A percentile compares a stretch with the other conserved stretches of the same genome.
phyloP scores from a whole-genome alignment of 495 filamentous ascomycete species.

The Xylaria acuta region DNA sequence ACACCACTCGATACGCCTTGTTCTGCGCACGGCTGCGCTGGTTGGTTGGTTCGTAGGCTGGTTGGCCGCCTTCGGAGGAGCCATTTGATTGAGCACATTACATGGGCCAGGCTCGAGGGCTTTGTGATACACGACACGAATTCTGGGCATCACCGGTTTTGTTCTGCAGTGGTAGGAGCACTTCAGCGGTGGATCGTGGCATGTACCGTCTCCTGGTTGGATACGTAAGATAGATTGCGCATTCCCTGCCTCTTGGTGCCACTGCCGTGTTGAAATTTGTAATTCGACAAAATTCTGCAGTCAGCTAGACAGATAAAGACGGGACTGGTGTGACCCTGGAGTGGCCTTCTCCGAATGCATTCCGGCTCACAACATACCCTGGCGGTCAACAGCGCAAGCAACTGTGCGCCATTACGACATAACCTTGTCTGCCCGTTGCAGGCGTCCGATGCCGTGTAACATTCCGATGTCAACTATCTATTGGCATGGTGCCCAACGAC shows the following conservation, averaged over 20 bases:
- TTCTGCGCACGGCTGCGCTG: neutral
- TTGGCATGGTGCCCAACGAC: conserved; percentile 26
- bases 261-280: conserved; percentile 6
- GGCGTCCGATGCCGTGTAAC: conserved; percentile 27
- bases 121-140: conserved; percentile 26
- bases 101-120: conserved; percentile 4
- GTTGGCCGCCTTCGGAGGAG: conserved; percentile 23
- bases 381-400: conserved; percentile 24
- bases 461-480: conserved; percentile 25
- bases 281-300: conserved; percentile 5
- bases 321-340: conserved; percentile 34
- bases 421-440: conserved; percentile 29
- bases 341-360: conserved; percentile 38
- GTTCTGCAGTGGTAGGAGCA: conserved; percentile 18
- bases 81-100: neutral
- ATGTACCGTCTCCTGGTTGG: conserved; percentile 11
- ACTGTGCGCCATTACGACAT: conserved; percentile 14
- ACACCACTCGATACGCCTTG: conserved; percentile 1
- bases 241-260: conserved; percentile 3
- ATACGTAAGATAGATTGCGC: conserved; percentile 15
- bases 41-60: conserved; percentile 2
- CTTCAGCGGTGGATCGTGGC: neutral
- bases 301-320: conserved; percentile 39
- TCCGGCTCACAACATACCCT: conserved; percentile 33
- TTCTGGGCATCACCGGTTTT: conserved; percentile 18